These are phyloP conservation scores for Quercus ilex DNA, from an alignment of 306 rosid genomes.

Conservation along the genomic window DNA sequence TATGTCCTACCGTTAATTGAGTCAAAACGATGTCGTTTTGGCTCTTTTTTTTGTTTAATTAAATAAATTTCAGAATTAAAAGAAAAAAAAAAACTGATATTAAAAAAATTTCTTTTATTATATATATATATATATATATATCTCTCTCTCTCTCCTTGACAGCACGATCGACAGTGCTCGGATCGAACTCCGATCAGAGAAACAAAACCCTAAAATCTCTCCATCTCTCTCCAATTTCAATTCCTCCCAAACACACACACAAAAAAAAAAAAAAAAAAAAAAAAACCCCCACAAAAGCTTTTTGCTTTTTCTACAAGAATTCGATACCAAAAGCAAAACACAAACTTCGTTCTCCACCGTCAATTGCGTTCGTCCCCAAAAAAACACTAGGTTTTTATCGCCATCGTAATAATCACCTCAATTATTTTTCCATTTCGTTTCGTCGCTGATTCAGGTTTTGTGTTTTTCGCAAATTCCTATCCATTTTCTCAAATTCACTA, in stretches of 20 bases:
- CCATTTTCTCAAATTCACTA: background rate
- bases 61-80: too few species aligned
- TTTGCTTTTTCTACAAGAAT: conserved; percentile 24
- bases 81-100: too few species aligned
- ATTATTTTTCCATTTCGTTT: background rate
- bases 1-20: too few species aligned
- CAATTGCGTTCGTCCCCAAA: conserved; percentile 24
- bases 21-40: too few species aligned
- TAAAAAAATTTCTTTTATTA: background rate
- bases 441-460: background rate
- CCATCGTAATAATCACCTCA: conserved; percentile 16
- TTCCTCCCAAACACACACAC: too few species aligned
- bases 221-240: too few species aligned
- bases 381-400: conserved; percentile 42
- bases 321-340: conserved; percentile 20
- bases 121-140: background rate
- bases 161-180: conserved; percentile 66
- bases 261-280: background rate
- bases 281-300: too few species aligned
- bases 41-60: too few species aligned
- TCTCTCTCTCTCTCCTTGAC: conserved; percentile 12
- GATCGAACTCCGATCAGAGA: conserved; percentile 43
- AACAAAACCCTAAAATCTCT: conserved; percentile 25
- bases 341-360: conserved; percentile 15
- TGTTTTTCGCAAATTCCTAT: background rate